Evolutionary conservation across 371 early-diverging fungal species (phyloP).

Genomic region (Sporodiniella umbellata): DNA sequence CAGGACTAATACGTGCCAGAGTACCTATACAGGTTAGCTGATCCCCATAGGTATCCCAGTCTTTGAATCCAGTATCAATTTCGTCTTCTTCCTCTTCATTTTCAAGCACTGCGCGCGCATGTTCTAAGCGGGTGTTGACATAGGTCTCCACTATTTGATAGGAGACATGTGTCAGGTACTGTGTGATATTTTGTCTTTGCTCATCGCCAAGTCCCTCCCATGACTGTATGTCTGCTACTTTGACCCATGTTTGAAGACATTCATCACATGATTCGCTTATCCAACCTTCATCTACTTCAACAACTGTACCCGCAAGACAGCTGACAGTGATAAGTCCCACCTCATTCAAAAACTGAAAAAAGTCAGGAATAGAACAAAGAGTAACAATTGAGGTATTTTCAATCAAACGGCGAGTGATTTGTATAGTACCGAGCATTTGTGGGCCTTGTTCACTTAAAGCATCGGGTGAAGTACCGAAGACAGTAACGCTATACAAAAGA

Average conservation of each 20-base stretch:
- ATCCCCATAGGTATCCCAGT: constrained; percentile 72
- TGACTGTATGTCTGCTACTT: constrained; percentile 39
- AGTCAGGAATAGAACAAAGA: constrained; percentile 52
- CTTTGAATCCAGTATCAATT: constrained; percentile 61
- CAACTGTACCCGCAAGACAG: constrained; percentile 55
- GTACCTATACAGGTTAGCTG: constrained; percentile 69
- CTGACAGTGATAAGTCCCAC: constrained; percentile 59
- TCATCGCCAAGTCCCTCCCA: constrained; percentile 17
- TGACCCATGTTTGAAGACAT: constrained; percentile 69
- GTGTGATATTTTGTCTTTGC: constrained; percentile 31
- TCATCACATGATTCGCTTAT: constrained; percentile 70
- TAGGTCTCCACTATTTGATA: constrained; percentile 63
- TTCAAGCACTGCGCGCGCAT: constrained; percentile 48
- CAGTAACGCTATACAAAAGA: constrained; percentile 18
- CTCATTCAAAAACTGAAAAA: constrained; percentile 61
- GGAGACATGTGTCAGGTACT: constrained; percentile 54
- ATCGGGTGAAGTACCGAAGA: constrained; percentile 28
- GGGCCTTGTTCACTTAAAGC: constrained; percentile 40
- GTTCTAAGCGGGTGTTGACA: constrained; percentile 63
- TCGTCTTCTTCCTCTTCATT: constrained; percentile 61
- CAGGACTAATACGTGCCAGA: constrained; percentile 61
- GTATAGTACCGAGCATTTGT: constrained; percentile 47
- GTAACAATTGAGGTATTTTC: constrained; percentile 36
- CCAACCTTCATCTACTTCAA: constrained; percentile 53
- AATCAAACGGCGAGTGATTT: constrained; percentile 47